Evolutionary conservation across 2,329 filamentous ascomycete genomes (phyloP), one percentile per base, ranked within the genome.

Genomic region (Colletotrichum cereale): DNA sequence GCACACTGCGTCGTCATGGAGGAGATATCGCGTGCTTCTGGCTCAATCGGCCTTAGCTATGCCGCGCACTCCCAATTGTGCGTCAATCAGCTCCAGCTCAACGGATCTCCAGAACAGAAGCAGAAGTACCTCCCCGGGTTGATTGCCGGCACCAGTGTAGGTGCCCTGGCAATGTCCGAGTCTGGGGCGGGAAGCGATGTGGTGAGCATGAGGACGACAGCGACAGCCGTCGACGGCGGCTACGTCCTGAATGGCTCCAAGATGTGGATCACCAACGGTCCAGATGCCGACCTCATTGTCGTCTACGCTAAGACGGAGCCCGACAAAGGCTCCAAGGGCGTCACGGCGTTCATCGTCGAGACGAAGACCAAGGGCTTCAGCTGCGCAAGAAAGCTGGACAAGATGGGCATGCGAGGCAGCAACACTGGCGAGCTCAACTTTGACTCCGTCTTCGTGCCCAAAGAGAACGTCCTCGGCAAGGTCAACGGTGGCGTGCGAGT

Each of bases 201-300:
- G 4, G 95, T 99, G 36, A 93, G 92, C 82, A 98, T 98, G 96
- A 94, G 95, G 80, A 97, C 92, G 55, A 92, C 89, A 3, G 96
- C 95, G 0, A 92, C 90, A 79, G 86, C 89, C 74, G 93, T 94
- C 14, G 93, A 96, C 77, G 95, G 95, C 44, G 96, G 96, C 36
- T 98, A 93, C 81, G 73, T 95, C 26, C 85, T 99, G 66, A 94
- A 95, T 78, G 96, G 95, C 40, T 93, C 92, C 72, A 98, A 99
- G 87, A 98, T 98, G 96, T 99, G 96, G 96, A 99, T 99, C 80
- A 99, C 96, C 73, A 99, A 99, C 82, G 94, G 96, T 5, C 96
- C 96, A 0, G 95, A 98, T 79, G 96, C 96, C n/a, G 89, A 97
- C 81, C 87, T 92, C 52, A 91, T 98, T 66, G 90, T 99, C 66